phyloP scores from a whole-genome alignment of 108 stramenopile genomes.

The Cyclotella cryptica region DNA sequence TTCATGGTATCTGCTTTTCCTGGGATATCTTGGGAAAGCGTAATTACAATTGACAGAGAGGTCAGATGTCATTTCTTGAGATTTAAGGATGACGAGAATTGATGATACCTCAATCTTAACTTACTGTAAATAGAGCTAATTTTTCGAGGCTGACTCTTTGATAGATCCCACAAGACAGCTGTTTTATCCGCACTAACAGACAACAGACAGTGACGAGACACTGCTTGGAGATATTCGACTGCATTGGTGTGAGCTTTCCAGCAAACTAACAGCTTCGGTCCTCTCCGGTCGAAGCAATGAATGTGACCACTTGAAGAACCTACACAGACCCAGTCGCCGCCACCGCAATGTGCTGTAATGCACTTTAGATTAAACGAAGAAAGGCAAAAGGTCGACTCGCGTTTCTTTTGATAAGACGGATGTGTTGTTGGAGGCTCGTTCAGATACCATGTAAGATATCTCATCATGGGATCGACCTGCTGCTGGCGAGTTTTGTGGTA shows the following conservation, averaged over 20 bases:
- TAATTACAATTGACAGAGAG: background rate
- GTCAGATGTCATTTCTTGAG: background rate
- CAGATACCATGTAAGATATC: conserved; percentile 30
- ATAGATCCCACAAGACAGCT: conserved; percentile 37
- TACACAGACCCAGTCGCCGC: conserved; percentile 33
- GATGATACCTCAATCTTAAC: background rate
- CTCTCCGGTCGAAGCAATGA: conserved; percentile 34
- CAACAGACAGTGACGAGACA: conserved; percentile 28
- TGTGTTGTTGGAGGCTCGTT: background rate
- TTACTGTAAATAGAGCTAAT: conserved; percentile 32
- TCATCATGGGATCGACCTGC: conserved; percentile 20
- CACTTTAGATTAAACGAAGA: conserved; percentile 38
- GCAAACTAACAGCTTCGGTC: conserved; percentile 27
- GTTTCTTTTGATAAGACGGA: background rate
- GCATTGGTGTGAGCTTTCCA: conserved; percentile 42
- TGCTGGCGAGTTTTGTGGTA: background rate
- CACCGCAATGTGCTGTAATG: conserved; percentile 32
- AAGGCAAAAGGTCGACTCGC: background rate
- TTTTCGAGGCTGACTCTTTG: conserved; percentile 31
- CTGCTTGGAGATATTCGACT: conserved; percentile 27
- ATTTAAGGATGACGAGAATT: background rate
- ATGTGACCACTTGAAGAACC: conserved; percentile 38
- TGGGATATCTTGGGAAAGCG: conserved; percentile 22
- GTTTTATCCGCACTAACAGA: conserved; percentile 38
- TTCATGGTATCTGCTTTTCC: conserved; percentile 36